These are phyloP conservation scores for Suillus subluteus DNA, from an alignment of 768 basidiomycete species.

Conservation along the genomic window DNA sequence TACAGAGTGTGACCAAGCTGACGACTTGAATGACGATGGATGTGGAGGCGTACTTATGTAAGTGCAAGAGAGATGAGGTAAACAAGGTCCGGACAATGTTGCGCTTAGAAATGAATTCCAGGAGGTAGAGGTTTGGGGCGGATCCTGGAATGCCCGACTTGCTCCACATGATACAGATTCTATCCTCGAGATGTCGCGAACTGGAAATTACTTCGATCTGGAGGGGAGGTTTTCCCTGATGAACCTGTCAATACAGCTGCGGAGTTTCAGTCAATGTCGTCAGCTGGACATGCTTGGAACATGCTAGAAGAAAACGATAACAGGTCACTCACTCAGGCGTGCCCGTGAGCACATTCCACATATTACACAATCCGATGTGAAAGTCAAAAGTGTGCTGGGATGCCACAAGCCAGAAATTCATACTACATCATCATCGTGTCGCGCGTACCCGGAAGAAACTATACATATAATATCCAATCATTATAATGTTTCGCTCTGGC, in stretches of 20 bases:
- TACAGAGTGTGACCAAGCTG: slow-evolving; percentile 18
- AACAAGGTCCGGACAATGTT: slow-evolving; percentile 32
- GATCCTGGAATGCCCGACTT: slow-evolving; percentile 12
- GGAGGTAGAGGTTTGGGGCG: slow-evolving; percentile 6
- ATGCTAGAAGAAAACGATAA: not conserved
- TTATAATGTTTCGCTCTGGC: not conserved
- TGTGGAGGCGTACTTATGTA: not conserved
- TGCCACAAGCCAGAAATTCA: not conserved
- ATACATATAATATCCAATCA: not conserved
- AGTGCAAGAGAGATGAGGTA: slow-evolving; percentile 15
- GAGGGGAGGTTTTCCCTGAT: not conserved
- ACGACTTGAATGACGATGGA: slow-evolving; percentile 11
- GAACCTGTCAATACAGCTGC: not conserved
- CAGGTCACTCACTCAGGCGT: not conserved
- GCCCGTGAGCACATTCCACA: not conserved
- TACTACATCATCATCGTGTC: not conserved
- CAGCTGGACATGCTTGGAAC: not conserved
- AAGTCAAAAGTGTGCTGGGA: not conserved
- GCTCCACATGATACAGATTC: not conserved
- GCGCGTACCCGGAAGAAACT: not conserved
- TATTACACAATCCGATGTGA: slow-evolving; percentile 1
- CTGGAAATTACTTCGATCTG: not conserved
- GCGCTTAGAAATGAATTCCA: slow-evolving; percentile 26
- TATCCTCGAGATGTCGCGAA: not conserved
- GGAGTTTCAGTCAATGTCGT: not conserved